Conservation (phyloP, 768 basidiomycete species). For the Tylopilus rubrobrunneus region DNA sequence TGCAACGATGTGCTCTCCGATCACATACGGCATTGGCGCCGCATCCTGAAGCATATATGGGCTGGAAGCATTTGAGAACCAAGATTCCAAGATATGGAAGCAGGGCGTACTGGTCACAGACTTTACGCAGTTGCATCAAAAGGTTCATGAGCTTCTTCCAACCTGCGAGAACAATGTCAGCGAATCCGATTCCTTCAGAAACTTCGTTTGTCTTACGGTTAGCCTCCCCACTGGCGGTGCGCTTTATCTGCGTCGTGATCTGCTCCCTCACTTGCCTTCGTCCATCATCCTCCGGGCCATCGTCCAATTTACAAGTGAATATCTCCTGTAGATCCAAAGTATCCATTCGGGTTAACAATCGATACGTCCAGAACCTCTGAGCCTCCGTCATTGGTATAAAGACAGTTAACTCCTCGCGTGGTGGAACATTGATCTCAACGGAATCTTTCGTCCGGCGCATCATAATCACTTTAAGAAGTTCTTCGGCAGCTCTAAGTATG, state of each 20-base stretch:
- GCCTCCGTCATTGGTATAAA: constrained; percentile 56
- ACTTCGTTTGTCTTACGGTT: constrained; percentile 22
- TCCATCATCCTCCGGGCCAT: constrained; percentile 31
- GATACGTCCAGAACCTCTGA: constrained; percentile 60
- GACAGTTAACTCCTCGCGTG: constrained; percentile 53
- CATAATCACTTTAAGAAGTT: constrained; percentile 51
- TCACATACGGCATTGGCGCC: constrained; percentile 43
- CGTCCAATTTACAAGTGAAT: constrained; percentile 35
- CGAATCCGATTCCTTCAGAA: not conserved
- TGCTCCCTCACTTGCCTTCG: constrained; percentile 38
- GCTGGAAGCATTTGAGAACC: constrained; percentile 27
- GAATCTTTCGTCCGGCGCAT: constrained; percentile 55
- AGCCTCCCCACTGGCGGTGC: constrained; percentile 26
- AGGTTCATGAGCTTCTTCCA: constrained; percentile 62
- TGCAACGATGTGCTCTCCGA: constrained; percentile 55
- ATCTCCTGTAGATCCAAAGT: constrained; percentile 45
- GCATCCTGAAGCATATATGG: constrained; percentile 52
- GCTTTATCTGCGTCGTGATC: constrained; percentile 37
- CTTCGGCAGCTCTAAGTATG: constrained; percentile 46
- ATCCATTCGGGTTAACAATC: constrained; percentile 51
- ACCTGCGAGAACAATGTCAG: constrained; percentile 29
- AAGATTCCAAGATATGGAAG: not conserved
- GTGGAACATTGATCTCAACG: constrained; percentile 49
- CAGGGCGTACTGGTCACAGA: constrained; percentile 60
- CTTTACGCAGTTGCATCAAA: constrained; percentile 66